phyloP scores from a whole-genome alignment of 2,329 filamentous ascomycete genomes.

The Bipolaris oryzae region DNA sequence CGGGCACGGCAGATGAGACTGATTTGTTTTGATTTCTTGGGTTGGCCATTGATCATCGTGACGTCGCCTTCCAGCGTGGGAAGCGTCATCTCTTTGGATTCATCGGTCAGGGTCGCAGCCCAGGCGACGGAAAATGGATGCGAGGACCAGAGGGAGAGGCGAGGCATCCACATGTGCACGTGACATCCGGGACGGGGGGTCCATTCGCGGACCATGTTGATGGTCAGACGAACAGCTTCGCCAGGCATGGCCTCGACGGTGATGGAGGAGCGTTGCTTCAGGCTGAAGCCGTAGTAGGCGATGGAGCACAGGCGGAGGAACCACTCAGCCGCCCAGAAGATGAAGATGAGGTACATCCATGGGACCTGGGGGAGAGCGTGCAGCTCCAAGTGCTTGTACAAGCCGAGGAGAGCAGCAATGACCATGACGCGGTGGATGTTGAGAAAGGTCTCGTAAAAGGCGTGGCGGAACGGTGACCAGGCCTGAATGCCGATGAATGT shows the following conservation, averaged over 20 bases:
- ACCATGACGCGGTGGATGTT: conserved; percentile 82
- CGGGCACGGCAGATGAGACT: conserved; percentile 75
- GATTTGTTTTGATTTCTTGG: conserved; percentile 55
- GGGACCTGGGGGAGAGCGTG: conserved; percentile 71
- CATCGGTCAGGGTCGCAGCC: conserved; percentile 45
- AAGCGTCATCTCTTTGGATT: conserved; percentile 44
- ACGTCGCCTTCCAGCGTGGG: conserved; percentile 41
- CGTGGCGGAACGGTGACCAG: conserved; percentile 81
- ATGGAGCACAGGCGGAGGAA: conserved; percentile 56
- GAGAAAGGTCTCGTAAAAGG: conserved; percentile 97
- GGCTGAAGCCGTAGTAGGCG: conserved; percentile 60
- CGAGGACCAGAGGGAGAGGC: conserved; percentile 49
- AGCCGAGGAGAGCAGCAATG: conserved; percentile 68
- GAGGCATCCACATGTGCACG: conserved; percentile 65
- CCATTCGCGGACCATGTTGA: conserved; percentile 62
- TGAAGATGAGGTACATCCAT: conserved; percentile 75
- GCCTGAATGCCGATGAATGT: conserved; percentile 71
- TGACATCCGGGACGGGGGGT: conserved; percentile 62
- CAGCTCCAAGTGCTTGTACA: conserved; percentile 78
- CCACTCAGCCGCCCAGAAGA: conserved; percentile 77
- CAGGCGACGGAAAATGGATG: conserved; percentile 60
- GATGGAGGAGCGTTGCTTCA: conserved; percentile 58
- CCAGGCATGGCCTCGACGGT: conserved; percentile 64
- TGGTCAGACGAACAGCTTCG: conserved; percentile 66
- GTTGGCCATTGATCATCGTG: conserved; percentile 24